Percentiles rank a stretch among this genome's conserved stretches.
Evolutionary conservation across 495 filamentous ascomycete species (phyloP).

Genomic region (Entonaema liquescens): DNA sequence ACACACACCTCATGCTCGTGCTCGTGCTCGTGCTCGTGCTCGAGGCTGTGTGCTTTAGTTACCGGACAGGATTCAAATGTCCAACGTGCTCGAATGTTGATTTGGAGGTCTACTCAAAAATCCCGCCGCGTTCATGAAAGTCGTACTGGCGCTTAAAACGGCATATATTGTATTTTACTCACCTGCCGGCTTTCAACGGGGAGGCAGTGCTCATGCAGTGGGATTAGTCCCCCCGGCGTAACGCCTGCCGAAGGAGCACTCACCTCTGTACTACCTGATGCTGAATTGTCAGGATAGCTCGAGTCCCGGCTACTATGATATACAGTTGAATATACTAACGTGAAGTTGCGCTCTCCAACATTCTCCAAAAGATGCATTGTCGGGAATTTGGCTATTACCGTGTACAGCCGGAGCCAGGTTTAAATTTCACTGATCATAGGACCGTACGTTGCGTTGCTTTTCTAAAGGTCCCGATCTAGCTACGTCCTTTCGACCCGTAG

Average conservation of each 20-base stretch:
- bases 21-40: constrained; percentile 16
- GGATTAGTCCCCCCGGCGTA: constrained; percentile 26
- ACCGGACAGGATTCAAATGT: not conserved
- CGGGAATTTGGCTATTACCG: constrained; percentile 41
- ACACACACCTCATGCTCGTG: not conserved
- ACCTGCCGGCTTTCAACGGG: constrained; percentile 29
- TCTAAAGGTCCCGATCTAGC: constrained; percentile 3
- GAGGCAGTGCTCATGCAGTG: constrained; percentile 30
- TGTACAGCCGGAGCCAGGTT: constrained; percentile 19
- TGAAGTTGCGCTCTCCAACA: constrained; percentile 15
- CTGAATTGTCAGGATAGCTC: constrained; percentile 15
- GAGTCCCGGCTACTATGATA: constrained; percentile 30
- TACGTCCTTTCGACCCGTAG: constrained; percentile 3
- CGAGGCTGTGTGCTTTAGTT: constrained; percentile 20
- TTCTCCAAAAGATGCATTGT: constrained; percentile 41
- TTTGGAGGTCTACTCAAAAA: constrained; percentile 18
- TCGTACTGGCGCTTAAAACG: constrained; percentile 15
- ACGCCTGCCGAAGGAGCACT: constrained; percentile 28
- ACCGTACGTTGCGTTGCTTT: constrained; percentile 20
- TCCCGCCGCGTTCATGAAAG: constrained; percentile 18
- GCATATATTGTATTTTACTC: constrained; percentile 5
- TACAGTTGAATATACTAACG: constrained; percentile 28
- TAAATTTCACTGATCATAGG: constrained; percentile 30
- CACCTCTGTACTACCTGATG: constrained; percentile 24
- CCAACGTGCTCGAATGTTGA: constrained; percentile 7